Percentiles rank a stretch among this genome's conserved stretches.
Conservation (phyloP, 345 rosid species). For the Pistacia atlantica region DNA sequence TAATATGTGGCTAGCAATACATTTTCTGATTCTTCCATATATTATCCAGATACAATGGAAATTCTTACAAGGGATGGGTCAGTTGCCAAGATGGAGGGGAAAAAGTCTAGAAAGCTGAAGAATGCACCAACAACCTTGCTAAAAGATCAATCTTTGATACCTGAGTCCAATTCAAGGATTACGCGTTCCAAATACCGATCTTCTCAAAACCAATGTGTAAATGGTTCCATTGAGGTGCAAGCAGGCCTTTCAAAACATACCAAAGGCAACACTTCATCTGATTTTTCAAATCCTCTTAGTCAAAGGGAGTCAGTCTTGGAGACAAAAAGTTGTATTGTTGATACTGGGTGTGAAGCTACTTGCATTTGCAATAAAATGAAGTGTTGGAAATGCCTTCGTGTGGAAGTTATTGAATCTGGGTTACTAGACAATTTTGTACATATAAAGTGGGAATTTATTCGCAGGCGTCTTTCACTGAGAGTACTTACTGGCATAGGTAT, state of each 20-base stretch:
- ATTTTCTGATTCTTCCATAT: conserved; percentile 6
- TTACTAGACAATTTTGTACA: conserved; percentile 41
- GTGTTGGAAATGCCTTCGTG: conserved; percentile 58
- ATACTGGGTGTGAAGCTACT: conserved; percentile 27
- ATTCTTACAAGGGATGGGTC: conserved; percentile 22
- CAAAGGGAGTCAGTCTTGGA: conserved; percentile 32
- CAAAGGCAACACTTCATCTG: conserved; percentile 25
- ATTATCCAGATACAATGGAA: conserved; percentile 21
- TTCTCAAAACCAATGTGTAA: conserved; percentile 45
- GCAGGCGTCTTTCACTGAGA: conserved; percentile 59
- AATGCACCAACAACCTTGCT: conserved; percentile 32
- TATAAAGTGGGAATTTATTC: conserved; percentile 69
- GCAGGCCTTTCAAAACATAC: conserved; percentile 28
- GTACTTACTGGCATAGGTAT: conserved; percentile 68
- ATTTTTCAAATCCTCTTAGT: conserved; percentile 19
- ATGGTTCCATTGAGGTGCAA: conserved; percentile 29
- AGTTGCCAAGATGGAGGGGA: conserved; percentile 37
- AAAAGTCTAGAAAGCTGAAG: conserved; percentile 49
- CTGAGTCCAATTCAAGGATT: conserved; percentile 50
- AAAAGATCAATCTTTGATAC: conserved; percentile 43
- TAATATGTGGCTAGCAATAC: conserved; percentile 27
- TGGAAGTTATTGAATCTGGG: conserved; percentile 52
- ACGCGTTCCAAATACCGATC: conserved; percentile 78
- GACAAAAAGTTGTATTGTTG: conserved; percentile 26
- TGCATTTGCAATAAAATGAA: conserved; percentile 65